Evolutionary conservation across 2,329 filamentous ascomycete genomes (phyloP).

Genomic region (Teratosphaeria viscida): DNA sequence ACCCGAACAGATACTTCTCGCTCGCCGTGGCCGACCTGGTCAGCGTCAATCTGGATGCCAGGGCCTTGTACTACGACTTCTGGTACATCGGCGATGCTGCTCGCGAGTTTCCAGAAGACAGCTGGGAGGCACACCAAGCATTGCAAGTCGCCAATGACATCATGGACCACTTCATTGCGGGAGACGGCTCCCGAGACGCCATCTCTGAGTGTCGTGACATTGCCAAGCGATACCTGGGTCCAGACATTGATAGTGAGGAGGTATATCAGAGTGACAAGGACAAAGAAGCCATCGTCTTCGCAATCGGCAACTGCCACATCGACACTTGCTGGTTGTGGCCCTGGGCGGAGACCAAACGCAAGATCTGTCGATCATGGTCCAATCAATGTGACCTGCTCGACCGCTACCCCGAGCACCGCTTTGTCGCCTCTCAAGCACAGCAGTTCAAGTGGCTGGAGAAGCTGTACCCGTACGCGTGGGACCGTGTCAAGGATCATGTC

Average conservation of each 20-base stretch:
- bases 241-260: slow-evolving; percentile 67
- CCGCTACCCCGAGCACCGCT: slow-evolving; percentile 84
- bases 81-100: slow-evolving; percentile 94
- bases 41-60: slow-evolving; percentile 75
- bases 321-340: slow-evolving; percentile 99
- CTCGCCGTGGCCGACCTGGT: slow-evolving; percentile 74
- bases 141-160: slow-evolving; percentile 75
- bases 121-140: slow-evolving; percentile 81
- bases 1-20: slow-evolving; percentile 71
- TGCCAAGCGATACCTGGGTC: slow-evolving; percentile 70
- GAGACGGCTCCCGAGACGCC: slow-evolving; percentile 59
- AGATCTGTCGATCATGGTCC: slow-evolving; percentile 90
- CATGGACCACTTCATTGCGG: slow-evolving; percentile 79
- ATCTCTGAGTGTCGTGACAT: slow-evolving; percentile 73
- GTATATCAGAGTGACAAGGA: slow-evolving; percentile 58
- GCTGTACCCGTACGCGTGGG: slow-evolving; percentile 77
- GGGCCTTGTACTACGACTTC: slow-evolving; percentile 78
- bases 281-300: slow-evolving; percentile 68
- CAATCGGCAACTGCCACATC: slow-evolving; percentile 93
- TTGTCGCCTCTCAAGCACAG: slow-evolving; percentile 87
- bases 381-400: slow-evolving; percentile 96
- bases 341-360: slow-evolving; percentile 94
- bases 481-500: slow-evolving; percentile 84
- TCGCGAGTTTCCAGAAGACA: slow-evolving; percentile 77
- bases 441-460: slow-evolving; percentile 97